Base-by-base conservation (phyloP, 2,329 filamentous ascomycete genomes). In the Canariomyces notabilis region DNA sequence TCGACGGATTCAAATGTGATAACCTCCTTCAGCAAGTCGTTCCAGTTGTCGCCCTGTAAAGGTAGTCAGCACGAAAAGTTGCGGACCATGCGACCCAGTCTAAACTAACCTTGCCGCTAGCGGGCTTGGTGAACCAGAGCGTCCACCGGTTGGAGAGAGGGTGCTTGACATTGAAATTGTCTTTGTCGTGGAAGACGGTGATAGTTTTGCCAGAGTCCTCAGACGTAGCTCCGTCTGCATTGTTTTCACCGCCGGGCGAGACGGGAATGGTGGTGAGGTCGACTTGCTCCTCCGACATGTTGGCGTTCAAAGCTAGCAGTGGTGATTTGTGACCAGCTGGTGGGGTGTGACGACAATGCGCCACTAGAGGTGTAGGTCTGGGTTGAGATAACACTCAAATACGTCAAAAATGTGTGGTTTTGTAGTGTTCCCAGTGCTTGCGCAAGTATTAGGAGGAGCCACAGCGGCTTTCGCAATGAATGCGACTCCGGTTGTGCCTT, bases 101-200 rank as follows among this genome's bases (percentile, higher is more conserved):
- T 19, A 6, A 37, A 61, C 74, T 50, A 70, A 93, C 89, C 85
- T 94, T 96, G 73, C 89, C 90, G 66, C 84, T 94, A 35, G 91
- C 87, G 44, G 93, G 91, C 80, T 97, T 97, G 62, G 91, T 97
- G 76, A 97, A 98, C 94, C 94, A 98, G 46, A 98, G 77, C 49
- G 93, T 97, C 93, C 93, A 98, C 66, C 87, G 86, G 76, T 96
- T 87, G 79, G 95, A 90, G 51, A 98, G 79, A 57, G 90, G 91
- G 69, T 98, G 93, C 79, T 97, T 98, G 70, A 98, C 93, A 62
- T 95, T 98, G 80, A 98, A 98, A 77, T 98, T 96, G 57, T 96
- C 87, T 60, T 93, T 86, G 72, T 97, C 89, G 67, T 98, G 90
- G 75, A 98, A 98, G 59, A 98, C 91, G 37, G 93, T 98, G 61